Evolutionary conservation across 768 basidiomycete species (phyloP).

Genomic region (Collybia sordida): DNA sequence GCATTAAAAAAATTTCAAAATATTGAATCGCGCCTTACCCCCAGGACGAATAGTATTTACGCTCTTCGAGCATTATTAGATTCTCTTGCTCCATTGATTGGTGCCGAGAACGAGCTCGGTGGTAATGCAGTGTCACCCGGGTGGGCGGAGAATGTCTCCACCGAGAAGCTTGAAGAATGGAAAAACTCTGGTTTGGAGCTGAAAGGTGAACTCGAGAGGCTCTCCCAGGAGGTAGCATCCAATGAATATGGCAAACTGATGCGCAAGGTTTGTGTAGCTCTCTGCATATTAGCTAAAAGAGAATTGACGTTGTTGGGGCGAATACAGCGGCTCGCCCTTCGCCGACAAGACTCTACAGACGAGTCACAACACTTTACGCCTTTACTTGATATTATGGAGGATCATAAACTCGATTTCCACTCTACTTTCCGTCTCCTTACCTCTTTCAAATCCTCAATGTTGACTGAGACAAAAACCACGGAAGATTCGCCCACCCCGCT

Average conservation of each 20-base stretch:
- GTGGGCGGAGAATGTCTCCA: constrained; percentile 59
- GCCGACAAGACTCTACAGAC: constrained; percentile 54
- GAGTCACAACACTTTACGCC: constrained; percentile 60
- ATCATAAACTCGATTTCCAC: constrained; percentile 84
- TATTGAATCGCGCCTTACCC: no score
- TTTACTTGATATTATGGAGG: constrained; percentile 72
- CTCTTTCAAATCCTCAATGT: constrained; percentile 52
- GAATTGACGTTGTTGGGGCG: neutral
- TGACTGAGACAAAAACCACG: constrained; percentile 7
- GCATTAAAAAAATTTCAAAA: no score
- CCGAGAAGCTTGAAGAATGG: constrained; percentile 64
- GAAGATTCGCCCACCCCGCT: constrained; percentile 20
- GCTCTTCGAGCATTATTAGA: constrained; percentile 78
- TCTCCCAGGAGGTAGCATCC: constrained; percentile 58
- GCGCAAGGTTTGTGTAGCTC: constrained; percentile 53
- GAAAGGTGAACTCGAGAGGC: constrained; percentile 59
- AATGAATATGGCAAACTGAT: constrained; percentile 68
- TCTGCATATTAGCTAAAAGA: neutral
- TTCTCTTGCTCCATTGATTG: constrained; percentile 82
- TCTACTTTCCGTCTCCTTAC: constrained; percentile 76
- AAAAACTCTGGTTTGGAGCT: constrained; percentile 52
- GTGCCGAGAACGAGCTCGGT: constrained; percentile 66
- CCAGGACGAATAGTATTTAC: constrained; percentile 58
- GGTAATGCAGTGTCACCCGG: constrained; percentile 51
- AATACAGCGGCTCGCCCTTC: constrained; percentile 73